These are phyloP conservation scores for Zygosaccharomyces bailii DNA, from an alignment of 805 yeast genomes.

Conservation along the genomic window DNA sequence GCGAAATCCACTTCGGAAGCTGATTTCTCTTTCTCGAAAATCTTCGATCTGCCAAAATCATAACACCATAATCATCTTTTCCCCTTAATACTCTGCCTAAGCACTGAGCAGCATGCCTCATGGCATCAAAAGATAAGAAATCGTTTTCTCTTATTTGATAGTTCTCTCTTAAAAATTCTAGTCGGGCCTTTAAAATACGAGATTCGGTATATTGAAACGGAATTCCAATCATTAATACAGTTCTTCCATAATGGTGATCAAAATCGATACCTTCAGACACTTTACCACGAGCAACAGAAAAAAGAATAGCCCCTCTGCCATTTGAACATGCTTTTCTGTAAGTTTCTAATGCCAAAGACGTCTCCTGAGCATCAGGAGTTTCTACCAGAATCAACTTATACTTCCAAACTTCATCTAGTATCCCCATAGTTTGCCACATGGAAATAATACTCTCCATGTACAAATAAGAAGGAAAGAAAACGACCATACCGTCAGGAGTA, in stretches of 20 bases:
- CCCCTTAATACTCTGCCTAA: slow-evolving; percentile 96
- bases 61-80: slow-evolving; percentile 96
- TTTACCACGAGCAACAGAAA: slow-evolving; percentile 98
- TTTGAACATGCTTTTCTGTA: slow-evolving; percentile 94
- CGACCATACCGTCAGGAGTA: slow-evolving; percentile 98
- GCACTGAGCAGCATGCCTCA: slow-evolving; percentile 99
- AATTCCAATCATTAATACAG: slow-evolving; percentile 97
- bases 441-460: slow-evolving; percentile 98
- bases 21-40: slow-evolving; percentile 83
- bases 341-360: slow-evolving; percentile 91
- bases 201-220: slow-evolving; percentile 99
- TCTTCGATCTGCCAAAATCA: slow-evolving; percentile 95
- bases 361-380: slow-evolving; percentile 99
- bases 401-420: slow-evolving; percentile 97
- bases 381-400: slow-evolving; percentile 92
- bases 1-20: slow-evolving; percentile 95
- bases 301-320: slow-evolving; percentile 94
- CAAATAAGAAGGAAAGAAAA: slow-evolving; percentile 92
- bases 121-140: slow-evolving; percentile 94
- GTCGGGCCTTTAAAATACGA: slow-evolving; percentile 87
- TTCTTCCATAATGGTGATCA: slow-evolving; percentile 96
- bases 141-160: slow-evolving; percentile 92
- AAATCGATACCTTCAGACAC: slow-evolving; percentile 99
- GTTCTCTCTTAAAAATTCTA: slow-evolving; percentile 90
- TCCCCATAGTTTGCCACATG: slow-evolving; percentile 99